A percentile compares a stretch with the other conserved stretches of the same genome.
phyloP scores from a whole-genome alignment of 352 stramenopile species.

The Phytophthora cactorum region DNA sequence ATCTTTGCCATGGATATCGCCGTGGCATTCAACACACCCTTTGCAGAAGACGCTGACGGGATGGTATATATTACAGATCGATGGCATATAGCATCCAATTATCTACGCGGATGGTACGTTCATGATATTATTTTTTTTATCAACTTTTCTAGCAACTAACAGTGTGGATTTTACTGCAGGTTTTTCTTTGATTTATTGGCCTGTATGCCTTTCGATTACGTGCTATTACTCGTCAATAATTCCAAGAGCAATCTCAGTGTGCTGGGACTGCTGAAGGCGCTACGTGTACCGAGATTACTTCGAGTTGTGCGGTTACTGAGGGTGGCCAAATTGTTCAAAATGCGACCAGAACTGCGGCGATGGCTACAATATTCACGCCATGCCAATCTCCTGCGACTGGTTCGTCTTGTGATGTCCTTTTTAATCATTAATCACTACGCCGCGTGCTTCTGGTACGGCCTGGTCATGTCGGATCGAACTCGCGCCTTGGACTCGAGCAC shows the following conservation, averaged over 20 bases:
- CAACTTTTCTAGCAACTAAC: not conserved
- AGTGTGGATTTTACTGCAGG: conserved; percentile 33
- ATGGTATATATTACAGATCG: conserved; percentile 72
- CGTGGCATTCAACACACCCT: conserved; percentile 79
- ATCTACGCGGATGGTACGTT: conserved; percentile 67
- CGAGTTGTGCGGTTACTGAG: conserved; percentile 72
- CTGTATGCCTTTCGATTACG: conserved; percentile 76
- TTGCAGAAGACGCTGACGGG: conserved; percentile 47
- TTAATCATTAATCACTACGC: conserved; percentile 82
- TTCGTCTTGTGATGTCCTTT: conserved; percentile 71
- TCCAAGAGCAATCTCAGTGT: conserved; percentile 62
- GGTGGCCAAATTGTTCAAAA: conserved; percentile 75
- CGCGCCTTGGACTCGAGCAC: conserved; percentile 45
- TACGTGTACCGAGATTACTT: conserved; percentile 71
- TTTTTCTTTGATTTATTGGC: conserved; percentile 82
- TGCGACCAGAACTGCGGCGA: conserved; percentile 72
- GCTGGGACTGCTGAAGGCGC: conserved; percentile 68
- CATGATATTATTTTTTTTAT: not conserved
- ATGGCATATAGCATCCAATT: conserved; percentile 54
- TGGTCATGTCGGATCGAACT: conserved; percentile 59
- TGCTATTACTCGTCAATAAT: conserved; percentile 62
- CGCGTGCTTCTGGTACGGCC: conserved; percentile 79
- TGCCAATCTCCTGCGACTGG: conserved; percentile 73
- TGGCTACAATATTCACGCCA: conserved; percentile 87
- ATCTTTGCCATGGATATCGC: conserved; percentile 77